Evolutionary conservation across 176 grass and related monocot species (phyloP).

Genomic region (Zoysia pacifica): DNA sequence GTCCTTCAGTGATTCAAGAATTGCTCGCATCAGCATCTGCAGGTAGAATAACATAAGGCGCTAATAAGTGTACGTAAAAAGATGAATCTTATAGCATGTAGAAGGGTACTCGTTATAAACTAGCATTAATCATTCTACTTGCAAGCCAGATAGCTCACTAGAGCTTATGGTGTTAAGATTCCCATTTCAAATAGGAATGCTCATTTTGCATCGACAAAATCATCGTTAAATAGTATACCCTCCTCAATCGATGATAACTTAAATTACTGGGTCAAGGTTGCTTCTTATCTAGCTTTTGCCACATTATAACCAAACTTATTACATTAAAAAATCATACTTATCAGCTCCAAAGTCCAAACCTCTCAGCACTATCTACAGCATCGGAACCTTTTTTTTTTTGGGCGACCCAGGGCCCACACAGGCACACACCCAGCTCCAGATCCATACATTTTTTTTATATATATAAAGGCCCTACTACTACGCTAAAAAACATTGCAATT

Average conservation of each 20-base stretch:
- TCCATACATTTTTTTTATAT: neutral
- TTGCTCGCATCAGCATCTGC: slow-evolving; percentile 97
- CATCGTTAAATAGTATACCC: neutral
- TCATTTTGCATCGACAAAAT: slow-evolving; percentile 10
- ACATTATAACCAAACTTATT: neutral
- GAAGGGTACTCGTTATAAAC: neutral
- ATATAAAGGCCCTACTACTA: neutral
- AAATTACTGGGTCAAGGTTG: neutral
- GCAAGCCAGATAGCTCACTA: neutral
- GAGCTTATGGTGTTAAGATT: slow-evolving; percentile 2
- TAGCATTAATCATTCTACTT: neutral
- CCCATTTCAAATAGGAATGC: neutral
- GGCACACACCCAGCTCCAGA: slow-evolving; percentile 2
- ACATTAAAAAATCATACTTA: neutral
- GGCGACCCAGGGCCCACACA: neutral
- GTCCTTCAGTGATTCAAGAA: slow-evolving; percentile 90
- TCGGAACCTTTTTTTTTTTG: slow-evolving; percentile 4
- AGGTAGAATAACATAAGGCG: neutral
- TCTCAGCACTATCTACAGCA: slow-evolving; percentile 1
- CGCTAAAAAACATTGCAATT: slow-evolving; percentile 8
- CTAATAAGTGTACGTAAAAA: neutral
- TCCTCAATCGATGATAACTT: neutral
- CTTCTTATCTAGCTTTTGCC: neutral
- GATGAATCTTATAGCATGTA: slow-evolving; percentile 5
- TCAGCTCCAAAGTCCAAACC: neutral